Evolutionary conservation across 2,329 filamentous ascomycete species (phyloP), one percentile per base, ranked within the genome.

Genomic region (Cladosporium oxysporum): DNA sequence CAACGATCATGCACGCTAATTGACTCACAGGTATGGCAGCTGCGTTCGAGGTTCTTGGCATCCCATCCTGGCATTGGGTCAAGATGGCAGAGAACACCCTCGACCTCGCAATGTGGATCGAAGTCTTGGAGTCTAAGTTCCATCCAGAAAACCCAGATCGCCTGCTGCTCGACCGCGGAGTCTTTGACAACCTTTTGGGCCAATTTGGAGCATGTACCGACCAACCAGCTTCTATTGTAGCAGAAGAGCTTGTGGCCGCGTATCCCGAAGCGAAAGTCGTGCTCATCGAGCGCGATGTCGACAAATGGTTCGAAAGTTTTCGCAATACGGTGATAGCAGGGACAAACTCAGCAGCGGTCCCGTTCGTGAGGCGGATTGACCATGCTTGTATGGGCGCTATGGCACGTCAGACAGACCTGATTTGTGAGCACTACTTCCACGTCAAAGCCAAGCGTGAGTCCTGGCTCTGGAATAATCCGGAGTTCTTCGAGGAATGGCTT

Each of bases 231-330:
- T 44, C 53, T 16, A 26, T 68, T 18, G 69, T 72, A 53, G 66
- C 61, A 18, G 37, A 66, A 29, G 71, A 71, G 41, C 66, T 71
- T 4, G 58, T 69, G 16, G 29, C 53, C 3, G 68, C 69, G 5
- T 72, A 72, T 44, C 71, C 71, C 4, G 69, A 71, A n/a, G 70
- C 70, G 10, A 71, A 71, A 52, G 66, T 71, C 23, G 33, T 71
- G 7, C 65, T 71, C 4, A 87, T 87, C 58, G 86, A 90, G 21
- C 88, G 86, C 74, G 87, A 90, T 80, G 52, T 72, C 2, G 71
- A 75, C 3, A 33, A 57, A 0, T 78, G 75, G 74, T 72, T 69
- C 44, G 21, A 66, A n/a, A 57, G 49, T 31, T 35, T 53, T 23
- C 21, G 16, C n/a, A 31, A 35, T 4, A 50, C 58, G 11, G 58